Evolutionary conservation across 805 yeast genomes (phyloP), one percentile per base, ranked within the genome.

Genomic region (Candida dendrica): DNA sequence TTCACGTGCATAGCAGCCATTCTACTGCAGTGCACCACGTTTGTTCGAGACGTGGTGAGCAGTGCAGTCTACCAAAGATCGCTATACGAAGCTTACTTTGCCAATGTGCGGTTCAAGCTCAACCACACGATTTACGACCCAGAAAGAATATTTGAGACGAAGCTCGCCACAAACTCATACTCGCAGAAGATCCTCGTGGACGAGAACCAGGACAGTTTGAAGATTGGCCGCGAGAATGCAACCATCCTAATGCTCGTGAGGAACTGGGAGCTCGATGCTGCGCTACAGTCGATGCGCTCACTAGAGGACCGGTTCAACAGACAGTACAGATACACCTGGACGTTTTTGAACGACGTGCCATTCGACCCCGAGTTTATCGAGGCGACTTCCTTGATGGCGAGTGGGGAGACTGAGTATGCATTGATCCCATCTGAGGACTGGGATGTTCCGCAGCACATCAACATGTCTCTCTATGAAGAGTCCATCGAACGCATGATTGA

Each of bases 211-310:
- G 68, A 71, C 43, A 53, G 65, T 40, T 40, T 47, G 16, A 68
- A 65, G 42, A 43, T 64, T 34, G 82, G 86, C 1, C 57, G 47
- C 16, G 95, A 86, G 54, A 89, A 88, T 58, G 97, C 97, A 3
- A 83, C 95, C 0, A 60, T 90, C 22, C 72, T 90, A 42, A 89
- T 90, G 95, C 73, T 90, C 22, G 95, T 85, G 33, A 68, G 97
- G 42, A 89, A 89, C 58, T 69, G 74, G 65, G 97, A 89, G 59
- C 61, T 89, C 10, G 69, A 72, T 10, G 89, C 83, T 1, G 95
- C 93, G 0, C 60, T 89, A 36, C 58, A 63, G 36, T 77, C 95
- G 17, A 88, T 89, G 76, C 71, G 95, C 53, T 77, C 84, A 8
- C 60, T 84, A 37, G 91, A 84, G 61, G 91, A 84, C 58, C 64